Evolutionary conservation across 1,284 basidiomycete species (phyloP).

Genomic region (Malassezia caprae): DNA sequence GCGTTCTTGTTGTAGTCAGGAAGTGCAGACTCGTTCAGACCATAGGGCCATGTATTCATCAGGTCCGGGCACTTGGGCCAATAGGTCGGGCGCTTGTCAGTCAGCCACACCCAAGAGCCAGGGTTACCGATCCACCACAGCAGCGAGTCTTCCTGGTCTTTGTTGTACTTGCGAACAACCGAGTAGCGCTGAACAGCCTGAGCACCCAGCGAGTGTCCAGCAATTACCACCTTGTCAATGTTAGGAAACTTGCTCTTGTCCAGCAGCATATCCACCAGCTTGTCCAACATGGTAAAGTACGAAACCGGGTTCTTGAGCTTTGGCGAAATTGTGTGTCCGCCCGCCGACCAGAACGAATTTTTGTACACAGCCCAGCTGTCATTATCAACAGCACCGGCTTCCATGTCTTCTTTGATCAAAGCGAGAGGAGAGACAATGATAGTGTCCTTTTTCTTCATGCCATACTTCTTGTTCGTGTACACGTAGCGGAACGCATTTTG

Average conservation of each 20-base stretch:
- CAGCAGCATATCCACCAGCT: slow-evolving; percentile 27
- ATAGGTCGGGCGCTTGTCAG: slow-evolving; percentile 19
- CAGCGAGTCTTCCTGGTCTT: slow-evolving; percentile 22
- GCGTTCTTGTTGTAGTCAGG: slow-evolving; percentile 20
- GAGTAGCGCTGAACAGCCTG: slow-evolving; percentile 37
- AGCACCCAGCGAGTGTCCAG: slow-evolving; percentile 38
- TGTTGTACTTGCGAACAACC: slow-evolving; percentile 27
- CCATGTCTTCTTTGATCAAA: slow-evolving; percentile 28
- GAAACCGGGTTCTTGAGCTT: slow-evolving; percentile 3
- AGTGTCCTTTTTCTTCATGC: slow-evolving; percentile 23
- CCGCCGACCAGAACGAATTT: slow-evolving; percentile 32
- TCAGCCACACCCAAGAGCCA: slow-evolving; percentile 30
- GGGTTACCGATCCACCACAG: slow-evolving; percentile 35
- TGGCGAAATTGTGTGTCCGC: slow-evolving; percentile 24
- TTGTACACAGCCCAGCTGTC: slow-evolving; percentile 4
- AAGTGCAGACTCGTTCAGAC: slow-evolving; percentile 16
- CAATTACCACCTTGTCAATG: slow-evolving; percentile 31
- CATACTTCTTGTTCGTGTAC: slow-evolving; percentile 23
- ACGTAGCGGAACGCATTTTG: slow-evolving; percentile 33
- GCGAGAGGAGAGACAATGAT: slow-evolving; percentile 32
- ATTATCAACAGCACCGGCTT: slow-evolving; percentile 23
- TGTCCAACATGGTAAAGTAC: slow-evolving; percentile 32
- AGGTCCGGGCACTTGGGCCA: neutral
- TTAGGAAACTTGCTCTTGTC: slow-evolving; percentile 34
- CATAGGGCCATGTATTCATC: slow-evolving; percentile 1